Conservation (phyloP, 495 filamentous ascomycete species). For the Trichoderma virens region DNA sequence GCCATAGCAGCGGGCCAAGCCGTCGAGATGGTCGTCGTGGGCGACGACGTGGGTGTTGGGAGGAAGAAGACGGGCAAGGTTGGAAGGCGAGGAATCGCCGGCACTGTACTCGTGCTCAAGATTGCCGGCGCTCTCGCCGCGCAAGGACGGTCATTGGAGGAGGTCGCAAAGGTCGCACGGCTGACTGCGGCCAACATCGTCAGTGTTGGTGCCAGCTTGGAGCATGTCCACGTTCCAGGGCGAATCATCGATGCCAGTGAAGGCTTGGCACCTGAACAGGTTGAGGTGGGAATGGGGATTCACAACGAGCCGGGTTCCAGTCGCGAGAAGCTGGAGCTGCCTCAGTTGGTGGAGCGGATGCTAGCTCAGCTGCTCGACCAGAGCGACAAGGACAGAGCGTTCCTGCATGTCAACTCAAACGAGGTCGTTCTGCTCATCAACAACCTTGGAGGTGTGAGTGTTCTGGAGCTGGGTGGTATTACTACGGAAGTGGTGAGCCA, state of each 20-base stretch:
- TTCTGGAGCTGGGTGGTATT: constrained; percentile 82
- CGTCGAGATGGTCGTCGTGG: constrained; percentile 90
- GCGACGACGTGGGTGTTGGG: constrained; percentile 93
- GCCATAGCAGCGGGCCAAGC: constrained; percentile 70
- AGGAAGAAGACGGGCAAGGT: constrained; percentile 78
- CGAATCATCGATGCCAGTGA: constrained; percentile 38
- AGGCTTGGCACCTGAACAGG: constrained; percentile 60
- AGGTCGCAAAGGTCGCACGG: constrained; percentile 65
- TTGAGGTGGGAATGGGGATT: constrained; percentile 97
- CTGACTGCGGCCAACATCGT: constrained; percentile 69
- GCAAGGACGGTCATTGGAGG: constrained; percentile 52
- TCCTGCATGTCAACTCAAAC: constrained; percentile 58
- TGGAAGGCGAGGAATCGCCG: constrained; percentile 83
- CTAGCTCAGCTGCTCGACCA: constrained; percentile 71
- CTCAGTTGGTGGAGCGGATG: constrained; percentile 69
- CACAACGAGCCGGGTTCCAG: constrained; percentile 91
- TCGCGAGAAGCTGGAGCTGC: constrained; percentile 56
- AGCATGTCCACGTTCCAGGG: constrained; percentile 90
- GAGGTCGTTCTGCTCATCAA: constrained; percentile 76
- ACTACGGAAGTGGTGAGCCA: constrained; percentile 80
- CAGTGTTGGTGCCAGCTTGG: constrained; percentile 75
- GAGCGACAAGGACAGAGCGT: constrained; percentile 73
- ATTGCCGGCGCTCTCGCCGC: constrained; percentile 80
- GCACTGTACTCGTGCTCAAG: constrained; percentile 85
- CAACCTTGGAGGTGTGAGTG: constrained; percentile 88